Evolutionary conservation across 164 flowering plant genomes (phyloP).

Genomic region (Houttuynia cordata): DNA sequence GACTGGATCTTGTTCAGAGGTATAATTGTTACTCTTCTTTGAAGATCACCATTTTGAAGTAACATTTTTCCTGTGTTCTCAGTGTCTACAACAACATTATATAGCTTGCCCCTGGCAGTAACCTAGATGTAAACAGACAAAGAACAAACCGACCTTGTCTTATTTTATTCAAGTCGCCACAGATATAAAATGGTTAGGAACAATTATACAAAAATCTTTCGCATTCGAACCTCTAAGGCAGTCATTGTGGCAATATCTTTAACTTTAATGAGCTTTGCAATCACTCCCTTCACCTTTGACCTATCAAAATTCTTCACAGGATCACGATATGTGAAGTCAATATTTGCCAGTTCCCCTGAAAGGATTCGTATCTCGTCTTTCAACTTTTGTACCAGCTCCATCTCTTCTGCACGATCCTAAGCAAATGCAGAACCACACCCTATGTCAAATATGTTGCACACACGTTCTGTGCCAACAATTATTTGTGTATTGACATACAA

Average conservation of each 20-base stretch:
- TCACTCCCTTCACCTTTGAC: conserved; percentile 95
- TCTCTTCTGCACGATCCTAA: conserved; percentile 66
- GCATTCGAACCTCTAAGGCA: conserved; percentile 68
- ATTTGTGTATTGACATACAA: neutral
- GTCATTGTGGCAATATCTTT: conserved; percentile 74
- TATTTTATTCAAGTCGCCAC: neutral
- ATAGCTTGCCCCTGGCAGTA: conserved; percentile 90
- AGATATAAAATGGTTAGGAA: neutral
- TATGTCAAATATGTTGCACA: neutral
- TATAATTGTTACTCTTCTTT: conserved; percentile 85
- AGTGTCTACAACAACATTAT: conserved; percentile 88
- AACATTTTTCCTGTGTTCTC: conserved; percentile 86
- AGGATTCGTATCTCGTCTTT: conserved; percentile 58
- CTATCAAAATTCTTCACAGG: conserved; percentile 72
- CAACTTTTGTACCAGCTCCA: conserved; percentile 57
- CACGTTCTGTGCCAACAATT: neutral
- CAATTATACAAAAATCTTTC: neutral
- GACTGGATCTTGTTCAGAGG: conserved; percentile 85
- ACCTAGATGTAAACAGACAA: conserved; percentile 36
- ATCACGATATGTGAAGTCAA: conserved; percentile 66
- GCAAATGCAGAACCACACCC: neutral
- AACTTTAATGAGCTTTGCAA: conserved; percentile 85
- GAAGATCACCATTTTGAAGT: conserved; percentile 72
- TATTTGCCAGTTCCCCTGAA: conserved; percentile 57
- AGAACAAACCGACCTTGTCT: neutral